Evolutionary conservation across 805 yeast genomes (phyloP).

Genomic region (Wickerhamiella kazuoi): DNA sequence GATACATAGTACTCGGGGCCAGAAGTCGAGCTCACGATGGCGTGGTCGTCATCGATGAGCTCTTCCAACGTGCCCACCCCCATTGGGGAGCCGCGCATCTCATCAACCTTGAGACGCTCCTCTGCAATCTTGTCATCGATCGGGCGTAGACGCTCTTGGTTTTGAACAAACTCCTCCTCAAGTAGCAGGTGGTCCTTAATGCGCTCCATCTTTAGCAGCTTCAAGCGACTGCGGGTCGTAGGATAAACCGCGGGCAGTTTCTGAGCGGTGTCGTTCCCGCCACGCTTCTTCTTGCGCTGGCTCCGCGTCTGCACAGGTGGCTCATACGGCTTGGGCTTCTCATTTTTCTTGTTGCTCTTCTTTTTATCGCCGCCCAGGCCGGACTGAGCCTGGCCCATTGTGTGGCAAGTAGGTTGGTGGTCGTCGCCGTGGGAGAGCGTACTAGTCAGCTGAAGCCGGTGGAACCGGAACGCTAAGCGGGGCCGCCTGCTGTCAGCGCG

Average conservation of each 20-base stretch:
- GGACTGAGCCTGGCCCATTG: conserved; percentile 17
- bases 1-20: conserved; percentile 97
- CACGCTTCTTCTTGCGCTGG: conserved; percentile 82
- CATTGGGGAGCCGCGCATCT: conserved; percentile 90
- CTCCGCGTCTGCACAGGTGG: conserved; percentile 87
- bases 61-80: conserved; percentile 93
- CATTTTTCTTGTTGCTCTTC: conserved; percentile 20
- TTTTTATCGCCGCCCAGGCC: conserved; percentile 16
- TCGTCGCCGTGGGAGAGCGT: no score
- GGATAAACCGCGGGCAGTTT: conserved; percentile 82
- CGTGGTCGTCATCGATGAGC: conserved; percentile 96
- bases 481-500: no score
- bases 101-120: conserved; percentile 88
- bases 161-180: conserved; percentile 91
- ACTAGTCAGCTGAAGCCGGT: no score
- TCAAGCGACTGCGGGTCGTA: conserved; percentile 81
- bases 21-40: conserved; percentile 86
- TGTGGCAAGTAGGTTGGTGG: not conserved
- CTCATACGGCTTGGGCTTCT: conserved; percentile 83
- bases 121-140: conserved; percentile 94
- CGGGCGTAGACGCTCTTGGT: conserved; percentile 87
- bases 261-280: conserved; percentile 73
- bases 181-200: conserved; percentile 87
- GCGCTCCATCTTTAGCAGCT: conserved; percentile 80
- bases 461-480: no score